These are phyloP conservation scores for Paracoccidioides lutzii DNA, from an alignment of 2,329 filamentous ascomycete species.

Conservation along the genomic window DNA sequence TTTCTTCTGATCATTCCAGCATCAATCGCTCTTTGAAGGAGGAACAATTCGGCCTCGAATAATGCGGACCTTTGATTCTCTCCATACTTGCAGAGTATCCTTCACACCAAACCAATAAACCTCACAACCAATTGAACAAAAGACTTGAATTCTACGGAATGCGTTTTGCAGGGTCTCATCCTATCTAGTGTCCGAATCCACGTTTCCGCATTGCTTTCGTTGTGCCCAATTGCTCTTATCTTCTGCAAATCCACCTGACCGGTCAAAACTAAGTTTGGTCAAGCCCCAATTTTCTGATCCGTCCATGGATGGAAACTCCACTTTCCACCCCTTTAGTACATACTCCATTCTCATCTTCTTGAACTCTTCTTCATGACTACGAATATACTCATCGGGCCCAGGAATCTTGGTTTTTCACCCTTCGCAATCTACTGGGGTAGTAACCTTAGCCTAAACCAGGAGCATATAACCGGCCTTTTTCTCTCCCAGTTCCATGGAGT, in stretches of 20 bases:
- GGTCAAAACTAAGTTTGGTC: slow-evolving; percentile 8
- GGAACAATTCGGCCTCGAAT: background rate
- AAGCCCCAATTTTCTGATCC: slow-evolving; percentile 11
- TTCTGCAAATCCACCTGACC: slow-evolving; percentile 7
- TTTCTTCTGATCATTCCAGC: background rate
- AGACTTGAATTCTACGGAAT: slow-evolving; percentile 3
- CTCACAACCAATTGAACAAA: background rate
- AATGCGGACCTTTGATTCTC: background rate
- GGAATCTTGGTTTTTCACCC: slow-evolving; percentile 2
- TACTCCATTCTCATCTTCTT: slow-evolving; percentile 7
- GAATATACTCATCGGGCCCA: slow-evolving; percentile 9
- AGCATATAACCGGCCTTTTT: slow-evolving; percentile 8
- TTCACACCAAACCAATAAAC: background rate
- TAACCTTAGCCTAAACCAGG: slow-evolving; percentile 8
- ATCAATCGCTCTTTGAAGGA: too few relatives aligned
- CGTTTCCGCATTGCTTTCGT: slow-evolving; percentile 5
- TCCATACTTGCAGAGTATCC: background rate
- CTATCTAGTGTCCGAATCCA: slow-evolving; percentile 7
- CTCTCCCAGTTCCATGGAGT: slow-evolving; percentile 8
- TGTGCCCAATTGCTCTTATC: slow-evolving; percentile 8
- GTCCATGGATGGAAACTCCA: slow-evolving; percentile 8
- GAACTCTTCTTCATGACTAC: slow-evolving; percentile 5
- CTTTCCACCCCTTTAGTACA: slow-evolving; percentile 7
- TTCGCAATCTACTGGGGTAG: slow-evolving; percentile 8
- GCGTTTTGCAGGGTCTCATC: slow-evolving; percentile 8